Evolutionary conservation across 352 stramenopile genomes (phyloP).

Genomic region (Phytophthora rubi): DNA sequence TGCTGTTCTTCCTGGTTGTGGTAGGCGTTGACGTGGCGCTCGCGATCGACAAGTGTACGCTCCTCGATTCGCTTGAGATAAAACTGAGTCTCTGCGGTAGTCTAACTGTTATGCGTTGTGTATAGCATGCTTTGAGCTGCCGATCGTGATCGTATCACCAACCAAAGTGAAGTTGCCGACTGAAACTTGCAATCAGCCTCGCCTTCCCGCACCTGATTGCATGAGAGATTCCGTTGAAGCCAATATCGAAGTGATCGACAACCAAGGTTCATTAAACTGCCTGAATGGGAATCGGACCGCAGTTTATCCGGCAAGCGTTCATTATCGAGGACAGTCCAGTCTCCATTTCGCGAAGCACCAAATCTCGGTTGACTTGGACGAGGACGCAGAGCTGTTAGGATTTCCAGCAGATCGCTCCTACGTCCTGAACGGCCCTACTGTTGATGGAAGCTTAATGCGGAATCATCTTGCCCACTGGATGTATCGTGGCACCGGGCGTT

Average conservation of each 20-base stretch:
- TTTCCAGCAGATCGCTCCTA: slow-evolving; percentile 57
- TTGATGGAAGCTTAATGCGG: slow-evolving; percentile 67
- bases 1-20: slow-evolving; percentile 19
- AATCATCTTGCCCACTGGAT: slow-evolving; percentile 80
- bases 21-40: slow-evolving; percentile 6
- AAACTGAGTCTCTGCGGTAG: background rate
- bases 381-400: slow-evolving; percentile 41
- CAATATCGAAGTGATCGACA: slow-evolving; percentile 62
- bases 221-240: slow-evolving; percentile 49
- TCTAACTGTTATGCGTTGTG: slow-evolving; percentile 14
- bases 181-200: slow-evolving; percentile 56
- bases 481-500: slow-evolving; percentile 64
- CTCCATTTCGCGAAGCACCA: slow-evolving; percentile 68
- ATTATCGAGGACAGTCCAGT: slow-evolving; percentile 70
- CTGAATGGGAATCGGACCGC: slow-evolving; percentile 37
- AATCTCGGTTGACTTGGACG: slow-evolving; percentile 45
- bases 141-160: slow-evolving; percentile 55
- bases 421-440: slow-evolving; percentile 58
- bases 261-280: slow-evolving; percentile 55
- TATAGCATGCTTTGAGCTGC: slow-evolving; percentile 57
- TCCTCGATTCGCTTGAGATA: background rate
- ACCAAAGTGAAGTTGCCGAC: slow-evolving; percentile 51
- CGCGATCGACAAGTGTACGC: slow-evolving; percentile 33
- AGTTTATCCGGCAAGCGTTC: slow-evolving; percentile 45
- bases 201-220: slow-evolving; percentile 51